Evolutionary conservation across 352 stramenopile genomes (phyloP).

Genomic region (Phytophthora capsici): DNA sequence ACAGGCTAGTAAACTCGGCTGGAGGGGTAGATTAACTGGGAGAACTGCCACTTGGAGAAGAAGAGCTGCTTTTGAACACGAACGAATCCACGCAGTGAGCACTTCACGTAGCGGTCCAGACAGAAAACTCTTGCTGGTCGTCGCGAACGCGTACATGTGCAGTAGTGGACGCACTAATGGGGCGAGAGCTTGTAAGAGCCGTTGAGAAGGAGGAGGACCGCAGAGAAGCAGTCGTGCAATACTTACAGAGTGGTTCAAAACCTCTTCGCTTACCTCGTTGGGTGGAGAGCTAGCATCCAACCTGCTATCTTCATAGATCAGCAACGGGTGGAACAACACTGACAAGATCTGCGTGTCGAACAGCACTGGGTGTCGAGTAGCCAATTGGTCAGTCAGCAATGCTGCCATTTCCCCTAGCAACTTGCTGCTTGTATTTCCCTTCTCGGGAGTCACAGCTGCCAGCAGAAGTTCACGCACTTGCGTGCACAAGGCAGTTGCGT

Average conservation of each 20-base stretch:
- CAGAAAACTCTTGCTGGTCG: constrained; percentile 71
- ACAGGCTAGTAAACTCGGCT: constrained; percentile 25
- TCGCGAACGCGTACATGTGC: constrained; percentile 77
- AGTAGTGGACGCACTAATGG: constrained; percentile 67
- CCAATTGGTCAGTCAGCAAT: constrained; percentile 66
- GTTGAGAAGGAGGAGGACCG: constrained; percentile 65
- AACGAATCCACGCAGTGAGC: constrained; percentile 54
- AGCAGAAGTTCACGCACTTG: constrained; percentile 68
- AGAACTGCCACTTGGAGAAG: constrained; percentile 66
- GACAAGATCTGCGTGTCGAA: constrained; percentile 67
- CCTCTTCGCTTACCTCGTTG: constrained; percentile 41
- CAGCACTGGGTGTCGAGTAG: constrained; percentile 40
- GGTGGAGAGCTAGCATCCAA: background rate
- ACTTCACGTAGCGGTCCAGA: constrained; percentile 21
- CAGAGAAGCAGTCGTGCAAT: constrained; percentile 69
- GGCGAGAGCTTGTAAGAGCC: constrained; percentile 51
- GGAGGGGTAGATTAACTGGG: constrained; percentile 53
- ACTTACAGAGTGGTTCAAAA: constrained; percentile 58
- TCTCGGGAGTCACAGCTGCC: constrained; percentile 42
- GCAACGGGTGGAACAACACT: constrained; percentile 60
- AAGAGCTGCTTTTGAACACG: constrained; percentile 44
- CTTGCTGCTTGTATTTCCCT: constrained; percentile 64
- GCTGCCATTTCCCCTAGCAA: constrained; percentile 76
- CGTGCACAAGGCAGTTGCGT: constrained; percentile 50
- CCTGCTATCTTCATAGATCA: constrained; percentile 64